Base-by-base conservation (phyloP, 805 yeast species). In the Lipomyces spencermartinsiae region DNA sequence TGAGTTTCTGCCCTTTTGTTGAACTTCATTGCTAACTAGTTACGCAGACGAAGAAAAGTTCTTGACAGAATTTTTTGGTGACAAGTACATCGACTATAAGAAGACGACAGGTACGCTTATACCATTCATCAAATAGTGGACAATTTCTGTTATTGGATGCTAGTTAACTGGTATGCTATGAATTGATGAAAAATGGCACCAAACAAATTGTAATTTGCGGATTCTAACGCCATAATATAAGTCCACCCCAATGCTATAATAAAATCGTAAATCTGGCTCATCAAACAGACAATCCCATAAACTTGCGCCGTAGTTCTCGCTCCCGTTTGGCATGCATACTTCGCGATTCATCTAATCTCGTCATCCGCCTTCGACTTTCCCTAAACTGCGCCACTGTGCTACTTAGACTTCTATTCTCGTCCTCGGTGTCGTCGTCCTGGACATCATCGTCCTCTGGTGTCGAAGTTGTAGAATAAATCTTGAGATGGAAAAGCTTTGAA, bases 21-120 rank as follows among this genome's bases (percentile, higher is more conserved):
- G 29, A 14, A 19, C n/a, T 22, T 31, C 37, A 35, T 19, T 53
- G 14, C 57, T 53, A 53, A 49, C 58, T 14, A 22, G 12, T 25
- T 29, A 19, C 33, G 19, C 60, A 70, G 74, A 79, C 58, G 99
- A 95, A 78, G 99, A 95, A 76, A 74, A 71, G 43, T 84, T 82
- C 62, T 78, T 95, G 68, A 76, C 87, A 8, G 73, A 79, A 25
- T 93, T 94, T 76, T 95, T 94, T 77, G 94, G 93, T 0, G 78
- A 83, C 1, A 85, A 85, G 5, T 95, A 94, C 76, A 67, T 72
- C 0, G 70, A 75, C 0, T 94, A 93, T 77, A 84, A 78, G 69
- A 64, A 75, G 6, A 72, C 70, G 1, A 87, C 89, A 0, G 80
- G 83, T 1, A 85, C 88, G 0, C 84, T 87, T 59, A 89, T 94